Evolutionary conservation across 2,329 filamentous ascomycete genomes (phyloP), one percentile per base, ranked within the genome.

Genomic region (Grosmannia clavigera): DNA sequence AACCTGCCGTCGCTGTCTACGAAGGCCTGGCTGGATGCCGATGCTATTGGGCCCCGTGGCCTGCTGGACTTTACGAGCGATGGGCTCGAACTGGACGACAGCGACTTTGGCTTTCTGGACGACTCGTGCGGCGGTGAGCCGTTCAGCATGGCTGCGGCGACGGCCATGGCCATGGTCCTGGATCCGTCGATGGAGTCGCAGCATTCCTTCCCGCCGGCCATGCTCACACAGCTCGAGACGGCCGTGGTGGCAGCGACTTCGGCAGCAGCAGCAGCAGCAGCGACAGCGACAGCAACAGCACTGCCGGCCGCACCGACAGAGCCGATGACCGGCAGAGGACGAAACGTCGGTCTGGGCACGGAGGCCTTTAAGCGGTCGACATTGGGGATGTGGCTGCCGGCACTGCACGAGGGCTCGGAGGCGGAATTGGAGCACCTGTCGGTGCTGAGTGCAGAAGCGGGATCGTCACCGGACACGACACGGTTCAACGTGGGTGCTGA

Each of bases 361-460:
- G 75, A 58, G 73, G 71, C 55, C 68, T 81, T 52, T 74, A 76
- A 61, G 73, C 75, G 61, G 73, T 79, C 38, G 79, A 77, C 78
- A 74, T 73, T 79, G 75, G 4, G 77, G 75, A 0, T 80, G 76
- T 78, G 73, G 76, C n/a, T 80, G 76, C 77, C 78, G 0, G 72
- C 73, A 5, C 72, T 70, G 35, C 70, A 73, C 10, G 77, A 81
- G 59, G 74, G 70, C 22, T 71, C 70, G 12, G 79, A 76, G 57
- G 69, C 64, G 7, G 75, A 80, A 62, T 73, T 78, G 55, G 68
- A 70, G 10, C 75, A 79, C 53, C 68, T 80, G 3, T 76, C 77
- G 0, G 68, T 80, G 2, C 69, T 76, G 0, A 68, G 67, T 27
- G 68, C 65, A 22, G 76, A 78, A 29, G 71, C 70, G 2, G 66